Conservation (phyloP, 306 rosid species). For the Fagus crenata region DNA sequence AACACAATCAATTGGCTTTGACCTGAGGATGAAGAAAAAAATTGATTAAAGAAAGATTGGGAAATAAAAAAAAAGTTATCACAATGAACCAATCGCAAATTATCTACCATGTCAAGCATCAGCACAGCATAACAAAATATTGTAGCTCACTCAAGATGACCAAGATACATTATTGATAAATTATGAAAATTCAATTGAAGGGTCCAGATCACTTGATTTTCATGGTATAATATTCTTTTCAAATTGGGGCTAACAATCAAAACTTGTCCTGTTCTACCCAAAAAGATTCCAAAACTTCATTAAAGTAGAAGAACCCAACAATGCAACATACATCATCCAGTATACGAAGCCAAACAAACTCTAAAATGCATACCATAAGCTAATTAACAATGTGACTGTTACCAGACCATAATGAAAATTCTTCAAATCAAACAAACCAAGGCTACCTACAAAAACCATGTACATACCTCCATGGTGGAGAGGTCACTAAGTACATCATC, state of each 20-base stretch:
- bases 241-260: conserved; percentile 7
- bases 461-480: background rate
- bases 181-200: background rate
- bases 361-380: conserved; percentile 11
- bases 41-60: conserved; percentile 4
- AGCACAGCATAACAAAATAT: background rate
- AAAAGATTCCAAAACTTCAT: background rate
- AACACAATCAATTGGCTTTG: conserved; percentile 33
- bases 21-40: conserved; percentile 44
- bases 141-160: conserved; percentile 6
- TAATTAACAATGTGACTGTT: conserved; percentile 5
- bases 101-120: conserved; percentile 6
- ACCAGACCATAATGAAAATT: conserved; percentile 6
- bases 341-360: background rate
- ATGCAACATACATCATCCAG: conserved; percentile 8
- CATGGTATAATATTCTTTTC: background rate
- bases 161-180: conserved; percentile 1
- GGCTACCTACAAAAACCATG: background rate
- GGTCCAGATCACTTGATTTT: background rate
- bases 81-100: conserved; percentile 1
- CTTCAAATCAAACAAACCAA: conserved; percentile 5
- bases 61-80: background rate
- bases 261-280: background rate
- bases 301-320: conserved; percentile 15
- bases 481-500: background rate